Evolutionary conservation across 768 basidiomycete species (phyloP), one percentile per base, ranked within the genome.

Genomic region (Podaxis mareebaensis): DNA sequence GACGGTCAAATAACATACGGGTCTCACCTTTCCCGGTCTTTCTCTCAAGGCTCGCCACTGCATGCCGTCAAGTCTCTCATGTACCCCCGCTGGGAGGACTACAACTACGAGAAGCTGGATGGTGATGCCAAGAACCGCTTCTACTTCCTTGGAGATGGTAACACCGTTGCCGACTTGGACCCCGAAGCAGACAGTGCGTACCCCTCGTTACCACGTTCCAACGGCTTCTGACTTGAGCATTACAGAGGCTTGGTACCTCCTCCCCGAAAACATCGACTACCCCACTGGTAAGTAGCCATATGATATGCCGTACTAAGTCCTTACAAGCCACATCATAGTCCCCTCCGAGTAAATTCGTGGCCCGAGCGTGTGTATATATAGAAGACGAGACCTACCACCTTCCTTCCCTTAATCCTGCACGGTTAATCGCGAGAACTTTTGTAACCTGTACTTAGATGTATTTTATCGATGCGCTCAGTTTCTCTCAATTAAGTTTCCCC

Each of bases 81-180:
- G 40, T 71, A 84, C 68, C 87, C 86, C 4, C 81, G 87, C 4
- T 89, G 86, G 86, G 88, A 89, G 64, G 88, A 89, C 66, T 89
- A 77, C 64, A 76, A 78, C 48, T 87, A 84, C 63, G 81, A 87
- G 67, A 72, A 61, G 4, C 67, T 81, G 3, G 81, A 83, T 61
- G 74, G 68, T n/a, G 61, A 62, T 4, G 69, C 73, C 44, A 74
- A 72, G 57, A 87, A 87, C 66, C 71, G 82, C 10, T 78, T 88
- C 66, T 75, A 81, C 62, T 90, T 84, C 83, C 76, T 88, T 6
- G 87, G 88, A 2, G 81, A 87, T 60, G 86, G 88, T 15, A 82
- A 82, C 68, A 85, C 85, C 6, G 70, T 77, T n/a, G 78, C 77
- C 20, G 87, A 88, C 67, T 79, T 65, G 44, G 70, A 72, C 33